These are phyloP conservation scores for Falciphora oryzae DNA, from an alignment of 2,329 filamentous ascomycete species.

Conservation along the genomic window DNA sequence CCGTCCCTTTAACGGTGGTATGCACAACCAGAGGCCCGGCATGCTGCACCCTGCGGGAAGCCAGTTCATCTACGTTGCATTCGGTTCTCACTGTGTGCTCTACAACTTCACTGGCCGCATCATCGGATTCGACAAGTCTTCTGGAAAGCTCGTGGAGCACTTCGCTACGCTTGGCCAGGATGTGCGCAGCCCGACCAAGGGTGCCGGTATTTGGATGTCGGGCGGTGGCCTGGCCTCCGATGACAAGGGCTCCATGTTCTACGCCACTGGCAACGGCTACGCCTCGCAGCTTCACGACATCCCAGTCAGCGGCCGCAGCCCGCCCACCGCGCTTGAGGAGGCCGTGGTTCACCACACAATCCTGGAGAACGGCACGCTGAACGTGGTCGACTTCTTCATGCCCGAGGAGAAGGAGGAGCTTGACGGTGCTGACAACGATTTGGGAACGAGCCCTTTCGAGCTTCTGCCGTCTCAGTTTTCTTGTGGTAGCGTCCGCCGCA, in stretches of 20 bases:
- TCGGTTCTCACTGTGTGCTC: slow-evolving; percentile 44
- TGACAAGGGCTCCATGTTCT: slow-evolving; percentile 39
- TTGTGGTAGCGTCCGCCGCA: slow-evolving; percentile 37
- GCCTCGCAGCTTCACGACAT: slow-evolving; percentile 38
- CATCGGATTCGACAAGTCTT: slow-evolving; percentile 40
- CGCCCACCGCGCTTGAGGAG: slow-evolving; percentile 40
- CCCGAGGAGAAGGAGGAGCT: slow-evolving; percentile 42
- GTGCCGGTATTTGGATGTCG: slow-evolving; percentile 44
- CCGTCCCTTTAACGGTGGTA: slow-evolving; percentile 40
- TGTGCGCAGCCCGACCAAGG: slow-evolving; percentile 31
- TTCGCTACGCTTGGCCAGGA: slow-evolving; percentile 38
- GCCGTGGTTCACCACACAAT: slow-evolving; percentile 43
- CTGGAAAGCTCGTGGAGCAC: slow-evolving; percentile 36
- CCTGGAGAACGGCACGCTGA: slow-evolving; percentile 35
- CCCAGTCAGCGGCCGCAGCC: slow-evolving; percentile 36
- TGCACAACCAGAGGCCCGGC: slow-evolving; percentile 40
- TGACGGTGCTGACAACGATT: slow-evolving; percentile 43
- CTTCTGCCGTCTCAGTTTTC: slow-evolving; percentile 37
- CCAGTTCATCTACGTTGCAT: slow-evolving; percentile 41
- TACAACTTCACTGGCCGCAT: slow-evolving; percentile 46
- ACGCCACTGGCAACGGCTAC: slow-evolving; percentile 42
- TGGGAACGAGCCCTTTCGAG: slow-evolving; percentile 39
- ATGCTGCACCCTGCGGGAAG: slow-evolving; percentile 28
- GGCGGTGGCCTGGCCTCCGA: slow-evolving; percentile 43
- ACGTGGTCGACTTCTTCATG: slow-evolving; percentile 44